Conservation (phyloP, 306 rosid genomes). For the Trichosanthes truncata region DNA sequence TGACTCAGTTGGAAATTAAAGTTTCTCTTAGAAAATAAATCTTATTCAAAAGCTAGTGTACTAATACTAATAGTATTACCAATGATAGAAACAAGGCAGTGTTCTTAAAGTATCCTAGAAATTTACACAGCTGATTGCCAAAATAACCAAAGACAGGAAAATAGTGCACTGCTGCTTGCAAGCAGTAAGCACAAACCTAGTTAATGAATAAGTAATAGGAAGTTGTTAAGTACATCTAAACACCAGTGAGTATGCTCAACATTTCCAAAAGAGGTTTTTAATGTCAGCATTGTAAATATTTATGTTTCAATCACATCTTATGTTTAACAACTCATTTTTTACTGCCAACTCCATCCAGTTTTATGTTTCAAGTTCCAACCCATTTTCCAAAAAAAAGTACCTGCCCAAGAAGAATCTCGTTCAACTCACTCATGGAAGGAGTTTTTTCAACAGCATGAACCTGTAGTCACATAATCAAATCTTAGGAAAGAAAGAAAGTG, state of each 20-base stretch:
- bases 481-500: neutral
- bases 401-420: conserved; percentile 94
- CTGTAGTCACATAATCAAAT: conserved; percentile 34
- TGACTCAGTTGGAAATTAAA: neutral
- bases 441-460: conserved; percentile 92
- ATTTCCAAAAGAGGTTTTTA: neutral
- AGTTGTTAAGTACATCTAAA: neutral
- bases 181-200: neutral
- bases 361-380: neutral
- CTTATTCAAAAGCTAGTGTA: neutral
- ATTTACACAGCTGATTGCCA: neutral
- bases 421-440: conserved; percentile 97
- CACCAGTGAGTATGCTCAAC: neutral
- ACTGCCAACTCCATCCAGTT: neutral
- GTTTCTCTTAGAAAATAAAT: neutral
- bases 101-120: neutral
- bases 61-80: neutral
- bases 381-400: conserved; percentile 25
- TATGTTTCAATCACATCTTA: neutral
- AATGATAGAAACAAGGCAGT: neutral
- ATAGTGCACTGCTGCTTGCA: neutral
- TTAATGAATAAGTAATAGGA: neutral
- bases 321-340: neutral
- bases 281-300: neutral
- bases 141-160: neutral